Evolutionary conservation across 2,329 filamentous ascomycete species (phyloP).

Genomic region (Colletotrichum tropicicola): DNA sequence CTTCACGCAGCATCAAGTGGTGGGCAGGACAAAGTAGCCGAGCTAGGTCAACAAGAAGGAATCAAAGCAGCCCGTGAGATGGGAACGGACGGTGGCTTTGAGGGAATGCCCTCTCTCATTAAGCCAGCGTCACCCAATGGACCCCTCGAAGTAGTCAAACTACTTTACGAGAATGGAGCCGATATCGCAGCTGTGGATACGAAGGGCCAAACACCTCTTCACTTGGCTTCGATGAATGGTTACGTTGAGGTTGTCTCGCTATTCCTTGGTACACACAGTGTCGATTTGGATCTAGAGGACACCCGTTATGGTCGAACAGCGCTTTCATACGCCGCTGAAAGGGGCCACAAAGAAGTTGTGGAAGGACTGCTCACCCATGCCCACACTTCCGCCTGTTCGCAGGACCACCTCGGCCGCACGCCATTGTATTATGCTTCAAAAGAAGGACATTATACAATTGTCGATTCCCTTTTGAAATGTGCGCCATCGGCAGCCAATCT

Average conservation of each 20-base stretch:
- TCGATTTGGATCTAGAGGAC: not conserved
- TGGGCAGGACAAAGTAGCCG: no score
- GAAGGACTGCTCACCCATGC: not conserved
- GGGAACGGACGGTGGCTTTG: no score
- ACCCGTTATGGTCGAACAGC: not conserved
- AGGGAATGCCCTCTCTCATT: no score
- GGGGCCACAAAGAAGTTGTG: not conserved
- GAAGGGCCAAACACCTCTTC: no score
- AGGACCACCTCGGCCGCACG: not conserved
- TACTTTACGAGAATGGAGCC: no score
- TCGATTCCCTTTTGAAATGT: not conserved
- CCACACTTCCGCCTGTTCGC: not conserved
- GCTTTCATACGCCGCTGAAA: not conserved
- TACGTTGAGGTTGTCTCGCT: not conserved
- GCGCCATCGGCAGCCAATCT: not conserved
- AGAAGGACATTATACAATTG: not conserved
- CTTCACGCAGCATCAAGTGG: no score
- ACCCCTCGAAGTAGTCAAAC: no score
- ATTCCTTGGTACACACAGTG: not conserved
- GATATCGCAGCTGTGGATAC: no score
- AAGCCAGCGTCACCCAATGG: not conserved
- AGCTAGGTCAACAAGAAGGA: no score
- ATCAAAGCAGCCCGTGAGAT: no score
- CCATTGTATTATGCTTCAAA: not conserved
- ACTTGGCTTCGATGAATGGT: no score